These are phyloP conservation scores for Coniella vitis DNA, from an alignment of 2,329 filamentous ascomycete species.

Conservation along the genomic window DNA sequence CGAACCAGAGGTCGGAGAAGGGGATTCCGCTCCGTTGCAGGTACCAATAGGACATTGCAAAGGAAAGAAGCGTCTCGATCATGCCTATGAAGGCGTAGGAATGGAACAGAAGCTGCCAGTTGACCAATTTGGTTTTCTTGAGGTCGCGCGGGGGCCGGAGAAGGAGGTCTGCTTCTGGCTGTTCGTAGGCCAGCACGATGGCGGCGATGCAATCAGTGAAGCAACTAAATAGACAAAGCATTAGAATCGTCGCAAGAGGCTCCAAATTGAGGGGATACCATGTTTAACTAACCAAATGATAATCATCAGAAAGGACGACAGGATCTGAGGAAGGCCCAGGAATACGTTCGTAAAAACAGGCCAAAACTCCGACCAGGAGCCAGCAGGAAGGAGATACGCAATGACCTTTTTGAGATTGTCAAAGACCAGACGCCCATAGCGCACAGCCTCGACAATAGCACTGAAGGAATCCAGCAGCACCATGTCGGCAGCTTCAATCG, in stretches of 20 bases:
- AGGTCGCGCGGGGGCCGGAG: slow-evolving; percentile 60
- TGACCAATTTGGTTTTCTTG: slow-evolving; percentile 64
- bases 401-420: slow-evolving; percentile 74
- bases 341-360: slow-evolving; percentile 67
- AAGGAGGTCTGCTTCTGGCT: slow-evolving; percentile 69
- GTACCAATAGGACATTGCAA: slow-evolving; percentile 63
- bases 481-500: slow-evolving; percentile 75
- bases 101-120: slow-evolving; percentile 66
- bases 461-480: slow-evolving; percentile 71
- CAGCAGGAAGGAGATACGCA: slow-evolving; percentile 66
- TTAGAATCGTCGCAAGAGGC: too few relatives aligned
- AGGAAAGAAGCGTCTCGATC: slow-evolving; percentile 51
- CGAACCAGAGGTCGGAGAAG: slow-evolving; percentile 61
- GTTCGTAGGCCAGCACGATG: slow-evolving; percentile 68
- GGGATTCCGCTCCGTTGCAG: slow-evolving; percentile 55
- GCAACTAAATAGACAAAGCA: slow-evolving; percentile 36
- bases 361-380: slow-evolving; percentile 70
- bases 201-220: slow-evolving; percentile 73
- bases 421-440: slow-evolving; percentile 69
- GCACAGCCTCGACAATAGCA: slow-evolving; percentile 64
- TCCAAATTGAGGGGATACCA: background rate
- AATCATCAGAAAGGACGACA: slow-evolving; percentile 68
- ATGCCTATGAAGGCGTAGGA: slow-evolving; percentile 67
- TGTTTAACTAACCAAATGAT: slow-evolving; percentile 47
- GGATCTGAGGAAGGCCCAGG: slow-evolving; percentile 66